Evolutionary conservation across 1,139 yeast species (phyloP), one percentile per base, ranked within the genome.

Genomic region (Yamadazyma membranifaciens): DNA sequence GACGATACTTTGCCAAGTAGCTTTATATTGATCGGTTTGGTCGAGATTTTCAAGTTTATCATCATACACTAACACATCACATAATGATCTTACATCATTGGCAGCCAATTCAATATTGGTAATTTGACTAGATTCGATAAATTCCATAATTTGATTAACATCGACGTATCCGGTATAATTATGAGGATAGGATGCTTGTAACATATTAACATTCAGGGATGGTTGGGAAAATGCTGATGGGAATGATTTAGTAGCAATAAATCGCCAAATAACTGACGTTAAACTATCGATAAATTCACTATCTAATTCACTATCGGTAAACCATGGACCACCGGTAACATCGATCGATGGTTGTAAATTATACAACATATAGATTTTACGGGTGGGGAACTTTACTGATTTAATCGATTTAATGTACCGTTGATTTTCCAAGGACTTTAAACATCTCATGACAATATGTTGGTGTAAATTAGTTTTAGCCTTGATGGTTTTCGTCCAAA

Each of bases 261-360:
- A 92, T 52, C 94, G 73, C 96, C 98, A 92, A 12, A 91, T 81
- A 35, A 91, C 92, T 17, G 87, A 80, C 48, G 87, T 65, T 44
- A 92, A 66, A 37, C 88, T 82, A 51, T 88, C 94, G 45, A 92
- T 91, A 57, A 92, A 92, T 59, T 91, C 98, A 3, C 91, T 83
- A 57, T 92, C 99, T 45, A 92, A 73, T 60, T 92, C 98, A 27
- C 91, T 81, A 59, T 94, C 98, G 0, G 98, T 89, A 61, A 91
- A 94, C 98, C 98, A 92, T 2, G 98, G 98, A 1, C 98, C 99
- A 46, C 99, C 99, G 0, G 98, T 92, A 33, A 92, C 94, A 52
- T 91, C 98, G 29, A 87, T 81, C 4, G 95, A 84, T 7, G 99
- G 99, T 59, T 88, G 96, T 51, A 94, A 67, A 55, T 88, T 84